Base-by-base conservation (phyloP, 139 green algal genomes). In the Zygnema circumcarinatum region DNA sequence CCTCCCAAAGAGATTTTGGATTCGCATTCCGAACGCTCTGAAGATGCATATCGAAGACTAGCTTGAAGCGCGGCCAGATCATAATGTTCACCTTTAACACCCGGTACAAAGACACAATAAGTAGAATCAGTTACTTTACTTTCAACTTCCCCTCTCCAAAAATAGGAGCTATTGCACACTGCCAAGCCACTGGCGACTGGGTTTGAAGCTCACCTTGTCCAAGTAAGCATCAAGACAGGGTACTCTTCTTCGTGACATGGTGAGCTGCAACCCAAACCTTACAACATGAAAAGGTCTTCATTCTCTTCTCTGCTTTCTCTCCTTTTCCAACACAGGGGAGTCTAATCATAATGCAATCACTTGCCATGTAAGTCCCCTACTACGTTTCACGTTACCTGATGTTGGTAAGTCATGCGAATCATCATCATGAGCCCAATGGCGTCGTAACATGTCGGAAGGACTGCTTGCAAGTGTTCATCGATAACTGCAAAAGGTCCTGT, bases 61-160 rank as follows among this genome's bases (percentile, higher is more conserved):
- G 93, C 96, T 98, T 99, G 92, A 99, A 94, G 38, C 94, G 91
- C 3, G 96, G 96, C 96, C 96, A 98, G 40, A 98, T 90, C 80
- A 95, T 33, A 76, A 98, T 91, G 87, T 98, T 96, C 86, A 98
- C 84, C 0, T 95, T 74, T 0, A n/a, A n/a, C n/a, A n/a, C n/a
- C n/a, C n/a, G n/a, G 22, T 2, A 79, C 11, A 87, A 1, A 16
- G 53, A n/a, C n/a, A 72, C n/a, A 72, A 35, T n/a, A 29, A 72
- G 29, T 72, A 35, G 29, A 72, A 72, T 72, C n/a, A n/a, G n/a
- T n/a, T n/a, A n/a, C n/a, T n/a, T n/a, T n/a, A n/a, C n/a, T n/a
- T n/a, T n/a, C n/a, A n/a, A n/a, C n/a, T n/a, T n/a, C n/a, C n/a
- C n/a, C n/a, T n/a, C n/a, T n/a, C n/a, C n/a, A n/a, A n/a, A n/a